Conservation (phyloP, 352 stramenopile genomes). For the Phytophthora parvispora region DNA sequence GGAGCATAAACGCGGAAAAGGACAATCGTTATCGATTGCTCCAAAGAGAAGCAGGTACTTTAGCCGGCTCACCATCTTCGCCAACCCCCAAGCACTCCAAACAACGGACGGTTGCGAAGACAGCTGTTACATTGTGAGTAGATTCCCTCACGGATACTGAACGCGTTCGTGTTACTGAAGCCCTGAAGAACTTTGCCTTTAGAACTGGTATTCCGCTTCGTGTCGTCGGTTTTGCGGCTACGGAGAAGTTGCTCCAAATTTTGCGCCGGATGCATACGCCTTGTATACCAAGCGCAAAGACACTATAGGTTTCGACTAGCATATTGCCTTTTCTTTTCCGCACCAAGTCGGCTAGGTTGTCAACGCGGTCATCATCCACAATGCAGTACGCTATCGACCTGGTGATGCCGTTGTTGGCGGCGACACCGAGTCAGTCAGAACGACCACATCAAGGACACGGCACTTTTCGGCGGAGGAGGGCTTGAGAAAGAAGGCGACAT, state of each 20-base stretch:
- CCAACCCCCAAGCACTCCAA: background rate
- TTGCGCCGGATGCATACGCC: conserved; percentile 4
- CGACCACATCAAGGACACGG: no score
- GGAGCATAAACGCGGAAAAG: no score
- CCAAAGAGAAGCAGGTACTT: no score
- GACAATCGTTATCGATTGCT: no score
- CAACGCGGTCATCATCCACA: no score
- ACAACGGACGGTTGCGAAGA: background rate
- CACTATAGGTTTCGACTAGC: background rate
- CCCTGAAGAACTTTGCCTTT: conserved; percentile 1
- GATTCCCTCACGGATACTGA: background rate
- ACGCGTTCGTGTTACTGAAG: background rate
- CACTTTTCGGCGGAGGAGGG: no score
- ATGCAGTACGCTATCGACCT: no score
- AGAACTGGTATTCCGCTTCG: conserved; percentile 6
- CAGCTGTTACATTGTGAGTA: background rate
- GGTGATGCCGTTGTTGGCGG: no score
- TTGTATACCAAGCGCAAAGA: background rate
- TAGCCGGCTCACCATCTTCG: no score
- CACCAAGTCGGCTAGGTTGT: background rate
- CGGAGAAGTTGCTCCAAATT: background rate
- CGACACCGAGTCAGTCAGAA: no score
- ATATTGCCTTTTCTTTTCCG: background rate
- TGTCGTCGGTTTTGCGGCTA: conserved; percentile 6
- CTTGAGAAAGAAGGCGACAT: no score